phyloP scores from a whole-genome alignment of 2,329 filamentous ascomycete genomes.

The Emmonsiellopsis sp. region DNA sequence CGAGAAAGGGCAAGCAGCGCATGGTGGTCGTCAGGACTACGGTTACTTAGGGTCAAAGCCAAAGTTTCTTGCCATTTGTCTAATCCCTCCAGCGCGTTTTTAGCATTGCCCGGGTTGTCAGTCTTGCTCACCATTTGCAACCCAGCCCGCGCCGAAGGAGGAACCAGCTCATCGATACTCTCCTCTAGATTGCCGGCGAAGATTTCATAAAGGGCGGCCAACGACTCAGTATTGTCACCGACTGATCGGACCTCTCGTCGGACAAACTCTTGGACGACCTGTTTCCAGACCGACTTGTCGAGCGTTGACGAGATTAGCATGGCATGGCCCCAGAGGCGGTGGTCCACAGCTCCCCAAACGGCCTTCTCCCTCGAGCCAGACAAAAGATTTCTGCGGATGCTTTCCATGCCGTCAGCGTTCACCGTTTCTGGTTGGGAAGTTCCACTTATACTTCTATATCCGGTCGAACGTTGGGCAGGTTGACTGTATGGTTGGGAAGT shows the following conservation, averaged over 20 bases:
- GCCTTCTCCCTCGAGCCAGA: slow-evolving; percentile 81
- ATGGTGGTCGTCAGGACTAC: slow-evolving; percentile 67
- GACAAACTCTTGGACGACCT: slow-evolving; percentile 91
- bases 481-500: slow-evolving; percentile 17
- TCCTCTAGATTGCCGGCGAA: slow-evolving; percentile 92
- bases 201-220: slow-evolving; percentile 87
- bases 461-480: slow-evolving; percentile 22
- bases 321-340: slow-evolving; percentile 91
- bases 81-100: slow-evolving; percentile 72
- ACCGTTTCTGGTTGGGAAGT: slow-evolving; percentile 7
- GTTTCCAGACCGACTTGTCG: slow-evolving; percentile 69
- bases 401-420: slow-evolving; percentile 4
- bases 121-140: slow-evolving; percentile 78
- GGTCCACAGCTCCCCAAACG: slow-evolving; percentile 87
- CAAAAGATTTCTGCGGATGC: slow-evolving; percentile 43
- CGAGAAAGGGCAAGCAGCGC: slow-evolving; percentile 73
- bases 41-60: slow-evolving; percentile 76
- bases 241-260: slow-evolving; percentile 84
- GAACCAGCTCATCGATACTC: slow-evolving; percentile 90
- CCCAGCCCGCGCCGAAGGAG: slow-evolving; percentile 81
- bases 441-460: slow-evolving; percentile 25
- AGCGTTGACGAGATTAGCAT: slow-evolving; percentile 80
- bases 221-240: slow-evolving; percentile 70
- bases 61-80: slow-evolving; percentile 93
- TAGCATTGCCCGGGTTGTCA: slow-evolving; percentile 50